phyloP scores from a whole-genome alignment of 202 grass and related monocot genomes.

The Eragrostis tef region DNA sequence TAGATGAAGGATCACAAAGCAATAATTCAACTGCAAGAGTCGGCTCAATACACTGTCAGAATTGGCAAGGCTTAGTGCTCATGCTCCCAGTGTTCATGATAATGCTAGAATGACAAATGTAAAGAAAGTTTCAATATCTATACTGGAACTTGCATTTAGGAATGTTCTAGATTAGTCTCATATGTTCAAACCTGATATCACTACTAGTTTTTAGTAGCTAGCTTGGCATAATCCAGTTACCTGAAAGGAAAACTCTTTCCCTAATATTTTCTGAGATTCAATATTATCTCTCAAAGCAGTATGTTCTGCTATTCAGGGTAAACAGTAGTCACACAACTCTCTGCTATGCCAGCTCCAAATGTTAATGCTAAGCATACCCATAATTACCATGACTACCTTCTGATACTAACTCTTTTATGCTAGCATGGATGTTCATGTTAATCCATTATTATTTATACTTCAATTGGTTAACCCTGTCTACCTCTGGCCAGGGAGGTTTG shows the following conservation, averaged over 20 bases:
- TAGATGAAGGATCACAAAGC: slow-evolving; percentile 29
- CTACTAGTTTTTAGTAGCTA: slow-evolving; percentile 3
- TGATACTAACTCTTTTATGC: background rate
- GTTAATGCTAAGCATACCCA: slow-evolving; percentile 3
- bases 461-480: background rate
- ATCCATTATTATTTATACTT: background rate
- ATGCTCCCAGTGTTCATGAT: background rate
- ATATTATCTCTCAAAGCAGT: slow-evolving; percentile 22
- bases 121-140: slow-evolving; percentile 7
- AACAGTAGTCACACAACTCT: background rate
- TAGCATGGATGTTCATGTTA: background rate
- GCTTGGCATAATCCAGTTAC: slow-evolving; percentile 11
- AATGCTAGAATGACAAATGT: slow-evolving; percentile 12
- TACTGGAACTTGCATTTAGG: background rate
- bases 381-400: background rate
- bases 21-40: slow-evolving; percentile 7
- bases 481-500: too few relatives aligned
- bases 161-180: slow-evolving; percentile 5
- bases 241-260: slow-evolving; percentile 1
- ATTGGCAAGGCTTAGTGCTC: slow-evolving; percentile 1
- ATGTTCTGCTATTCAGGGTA: slow-evolving; percentile 11
- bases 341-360: background rate
- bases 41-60: background rate
- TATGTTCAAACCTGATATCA: slow-evolving; percentile 7
- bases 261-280: background rate